Base-by-base conservation (phyloP, 116 monocot genomes). In the Thalassia testudinum region DNA sequence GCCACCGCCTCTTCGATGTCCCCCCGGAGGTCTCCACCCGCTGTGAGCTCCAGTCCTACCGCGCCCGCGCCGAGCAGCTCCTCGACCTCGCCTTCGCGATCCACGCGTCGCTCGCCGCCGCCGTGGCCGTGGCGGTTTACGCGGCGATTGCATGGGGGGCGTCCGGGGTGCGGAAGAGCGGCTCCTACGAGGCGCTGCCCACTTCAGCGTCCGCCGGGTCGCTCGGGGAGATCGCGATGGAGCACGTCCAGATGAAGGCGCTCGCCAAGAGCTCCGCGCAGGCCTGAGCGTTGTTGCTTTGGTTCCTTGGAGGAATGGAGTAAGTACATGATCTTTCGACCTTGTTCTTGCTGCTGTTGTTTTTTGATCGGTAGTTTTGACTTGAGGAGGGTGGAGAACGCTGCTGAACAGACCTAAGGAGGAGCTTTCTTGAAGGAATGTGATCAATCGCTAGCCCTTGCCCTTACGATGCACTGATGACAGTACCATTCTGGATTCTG, bases 221-320 rank as follows among this genome's bases (percentile, higher is more conserved):
- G 22, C 30, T 70, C 4, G 28, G 26, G 16, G 77, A 66, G 13
- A 18, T 69, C 60, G 38, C 26, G 13, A 70, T 60, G 15, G 24
- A 67, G 59, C 77, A 75, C 34, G 45, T 45, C 7, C 91, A 80
- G 76, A 85, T 91, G 91, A 91, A 85, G 74, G 55, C 73, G 6
- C 37, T 62, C 7, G 50, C 28, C 17, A 69, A 69, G 56, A 62
- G 25, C 62, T 19, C 62, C 13, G 56, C 48, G 69, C 69, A 69
- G 62, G 69, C 56, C 43, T 69, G 61, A 68, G 0, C 5, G 23
- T 37, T 51, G 0, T 13, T 42, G 37, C 24, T 27, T 21, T 3
- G 5, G n/a, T 23, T 16, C n/a, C n/a, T n/a, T n/a, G n/a, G n/a
- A n/a, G n/a, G n/a, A n/a, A n/a, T n/a, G n/a, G n/a, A n/a, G n/a